These are phyloP conservation scores for Boletus mariae DNA, from an alignment of 1,284 basidiomycete genomes.

Conservation along the genomic window DNA sequence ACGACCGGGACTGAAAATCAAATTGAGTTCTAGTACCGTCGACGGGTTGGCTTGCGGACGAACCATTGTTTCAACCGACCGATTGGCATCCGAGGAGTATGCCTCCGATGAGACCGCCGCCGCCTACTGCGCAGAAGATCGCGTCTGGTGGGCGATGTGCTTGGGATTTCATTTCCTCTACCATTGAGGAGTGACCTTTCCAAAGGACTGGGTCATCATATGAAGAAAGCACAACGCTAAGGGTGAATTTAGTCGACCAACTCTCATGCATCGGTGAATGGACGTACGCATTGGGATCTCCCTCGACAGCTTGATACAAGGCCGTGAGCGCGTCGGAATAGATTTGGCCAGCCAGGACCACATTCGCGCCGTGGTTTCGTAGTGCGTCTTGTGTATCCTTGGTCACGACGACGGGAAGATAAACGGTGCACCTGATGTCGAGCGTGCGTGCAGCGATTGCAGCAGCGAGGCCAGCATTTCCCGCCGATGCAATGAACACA, in stretches of 20 bases:
- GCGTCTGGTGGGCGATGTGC: slow-evolving; percentile 58
- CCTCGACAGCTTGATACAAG: slow-evolving; percentile 35
- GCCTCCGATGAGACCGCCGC: slow-evolving; percentile 67
- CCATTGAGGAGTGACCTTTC: slow-evolving; percentile 71
- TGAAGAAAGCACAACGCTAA: too few relatives aligned
- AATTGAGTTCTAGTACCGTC: not conserved
- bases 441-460: too few relatives aligned
- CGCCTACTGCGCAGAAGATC: slow-evolving; percentile 67
- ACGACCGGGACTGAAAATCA: slow-evolving; percentile 57
- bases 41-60: slow-evolving; percentile 19
- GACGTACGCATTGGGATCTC: slow-evolving; percentile 40
- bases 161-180: slow-evolving; percentile 57
- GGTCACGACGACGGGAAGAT: slow-evolving; percentile 49
- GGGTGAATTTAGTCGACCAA: too few relatives aligned
- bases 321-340: slow-evolving; percentile 61
- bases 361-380: slow-evolving; percentile 49
- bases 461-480: too few relatives aligned
- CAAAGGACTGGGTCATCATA: slow-evolving; percentile 38
- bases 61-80: slow-evolving; percentile 61
- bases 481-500: too few relatives aligned
- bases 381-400: slow-evolving; percentile 49
- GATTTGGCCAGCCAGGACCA: slow-evolving; percentile 49
- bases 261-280: too few relatives aligned
- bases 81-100: slow-evolving; percentile 59
- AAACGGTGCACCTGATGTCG: slow-evolving; percentile 44